These are phyloP conservation scores for Alternaria viburni DNA, from an alignment of 2,329 filamentous ascomycete genomes.

Conservation along the genomic window DNA sequence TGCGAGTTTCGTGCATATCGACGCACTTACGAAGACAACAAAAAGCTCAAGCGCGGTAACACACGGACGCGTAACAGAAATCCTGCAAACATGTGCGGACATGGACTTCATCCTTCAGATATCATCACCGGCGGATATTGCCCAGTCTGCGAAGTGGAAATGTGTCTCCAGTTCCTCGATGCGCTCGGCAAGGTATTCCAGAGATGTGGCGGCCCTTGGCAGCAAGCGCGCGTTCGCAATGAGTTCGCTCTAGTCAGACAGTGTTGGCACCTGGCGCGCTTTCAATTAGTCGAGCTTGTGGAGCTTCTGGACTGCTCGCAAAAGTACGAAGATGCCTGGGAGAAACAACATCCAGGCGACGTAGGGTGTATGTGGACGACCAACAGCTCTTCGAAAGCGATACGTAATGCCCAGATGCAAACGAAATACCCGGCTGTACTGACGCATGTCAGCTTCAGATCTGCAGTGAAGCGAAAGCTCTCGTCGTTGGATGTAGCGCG, in stretches of 20 bases:
- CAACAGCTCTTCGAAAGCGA: background rate
- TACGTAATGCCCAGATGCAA: background rate
- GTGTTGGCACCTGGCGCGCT: background rate
- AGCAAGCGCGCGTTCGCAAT: background rate
- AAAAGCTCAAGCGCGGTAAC: background rate
- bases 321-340: background rate
- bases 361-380: background rate
- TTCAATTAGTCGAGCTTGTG: background rate
- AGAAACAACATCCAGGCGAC: background rate
- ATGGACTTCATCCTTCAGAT: background rate
- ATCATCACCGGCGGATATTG: background rate
- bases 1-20: background rate
- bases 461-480: background rate
- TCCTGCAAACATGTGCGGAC: background rate
- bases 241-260: background rate
- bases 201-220: background rate
- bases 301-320: background rate
- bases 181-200: background rate
- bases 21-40: background rate
- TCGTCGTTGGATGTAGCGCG: background rate
- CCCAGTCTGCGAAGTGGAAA: background rate
- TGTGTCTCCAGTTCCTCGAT: background rate
- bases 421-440: background rate
- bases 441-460: rapidly evolving
- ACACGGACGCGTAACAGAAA: background rate